Base-by-base conservation (phyloP, 2,329 filamentous ascomycete species). In the Myriosclerotinia curreyana region DNA sequence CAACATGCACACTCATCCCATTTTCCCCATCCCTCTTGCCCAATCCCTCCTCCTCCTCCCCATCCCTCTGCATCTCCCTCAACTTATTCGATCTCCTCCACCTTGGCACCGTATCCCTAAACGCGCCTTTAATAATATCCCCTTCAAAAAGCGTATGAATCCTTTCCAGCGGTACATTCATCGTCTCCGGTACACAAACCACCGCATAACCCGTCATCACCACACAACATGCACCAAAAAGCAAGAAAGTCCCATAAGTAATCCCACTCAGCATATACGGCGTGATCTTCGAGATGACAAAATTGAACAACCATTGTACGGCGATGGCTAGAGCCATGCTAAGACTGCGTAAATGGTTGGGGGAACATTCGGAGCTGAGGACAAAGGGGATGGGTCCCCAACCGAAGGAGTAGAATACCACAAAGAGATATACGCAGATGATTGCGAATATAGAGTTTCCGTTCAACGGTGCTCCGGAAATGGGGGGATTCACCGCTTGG, bases 361-460 rank as follows among this genome's bases (percentile, higher is more conserved):
- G 80, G 68, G 83, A 84, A 79, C 90, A 90, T 75, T 91, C 87
- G 17, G 82, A 82, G 15, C 88, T 81, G 71, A 89, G 86, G 71
- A 90, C 85, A 86, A 87, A 90, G 75, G 85, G 88, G 15, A 85
- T 85, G 0, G 86, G 85, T 0, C 87, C 87, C 87, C 87, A 90
- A 14, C 83, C 83, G 53, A 85, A 83, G 66, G 87, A 84, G 78
- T 88, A 90, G 73, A 85, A 82, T 7, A 80, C 82, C 0, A 87
- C 88, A 75, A 88, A 90, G 25, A 90, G 78, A 76, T 87, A 91
- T 64, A 91, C 86, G 74, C 84, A 87, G 22, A 87, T 81, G 3
- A 90, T 83, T 11, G 87, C 86, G 25, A 88, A 80, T 69, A 89
- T 90, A 0, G 78, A 63, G 3, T 51, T 51, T 3, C 59, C 52